Base-by-base conservation (phyloP, 768 basidiomycete species). In the Termitomyces sp. region DNA sequence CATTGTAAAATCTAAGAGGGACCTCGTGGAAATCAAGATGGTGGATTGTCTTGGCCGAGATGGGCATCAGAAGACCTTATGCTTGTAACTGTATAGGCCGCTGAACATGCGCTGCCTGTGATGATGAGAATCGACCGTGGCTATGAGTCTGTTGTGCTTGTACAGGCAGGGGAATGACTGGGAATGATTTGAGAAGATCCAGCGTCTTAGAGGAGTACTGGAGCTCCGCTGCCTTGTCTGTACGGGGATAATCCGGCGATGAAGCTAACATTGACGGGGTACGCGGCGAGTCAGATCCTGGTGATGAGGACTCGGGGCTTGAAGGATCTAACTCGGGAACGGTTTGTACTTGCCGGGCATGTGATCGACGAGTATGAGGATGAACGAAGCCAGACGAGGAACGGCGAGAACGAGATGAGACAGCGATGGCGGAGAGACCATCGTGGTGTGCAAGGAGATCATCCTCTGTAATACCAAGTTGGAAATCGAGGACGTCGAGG, bases 401-500 rank as follows among this genome's bases (percentile, higher is more conserved):
- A 61, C 64, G 68, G 41, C 64, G 63, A 39, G 67, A 65, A 53
- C 61, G 64, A 39, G 67, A 63, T 42, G 66, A 59, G 58, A 63
- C 44, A 41, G 63, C 65, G 33, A 70, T 55, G 58, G 67, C 68
- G 50, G 69, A 65, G 46, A 76, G 73, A 55, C 73, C 75, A 49
- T 77, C 75, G 60, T 81, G 77, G 62, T 81, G 79, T 54, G 70
- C 71, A 51, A 90, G 78, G 59, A 91, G 63, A 66, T 90, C 88
- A 42, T 76, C 76, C 65, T 90, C 88, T 55, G 80, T 72, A 62
- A 91, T 72, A 58, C 79, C 75, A 42, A 91, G 79, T 67, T 91
- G 85, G 65, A 87, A 91, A 69, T 89, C 86, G 61, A 91, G 80
- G 41, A 91, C 89, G 62, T 88, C 87, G 50, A 91, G 81, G 71